Conservation (phyloP, 2,329 filamentous ascomycete species). For the Domatiomyces globalis region DNA sequence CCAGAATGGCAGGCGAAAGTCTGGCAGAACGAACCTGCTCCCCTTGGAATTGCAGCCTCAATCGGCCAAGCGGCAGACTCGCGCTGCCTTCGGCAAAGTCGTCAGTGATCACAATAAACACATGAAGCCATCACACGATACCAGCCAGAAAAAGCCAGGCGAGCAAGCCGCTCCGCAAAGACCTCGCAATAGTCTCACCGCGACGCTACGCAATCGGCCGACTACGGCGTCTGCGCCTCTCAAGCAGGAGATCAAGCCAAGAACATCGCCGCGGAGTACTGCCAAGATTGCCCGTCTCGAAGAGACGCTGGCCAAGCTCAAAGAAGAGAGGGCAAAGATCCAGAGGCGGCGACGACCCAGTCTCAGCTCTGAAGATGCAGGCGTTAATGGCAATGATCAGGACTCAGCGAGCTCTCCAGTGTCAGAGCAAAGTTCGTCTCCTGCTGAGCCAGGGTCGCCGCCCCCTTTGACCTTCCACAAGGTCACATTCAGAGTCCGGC, state of each 20-base stretch:
- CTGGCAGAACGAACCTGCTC: constrained; percentile 41
- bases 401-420: constrained; percentile 5
- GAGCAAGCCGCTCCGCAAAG: constrained; percentile 1
- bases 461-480: constrained; percentile 17
- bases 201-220: background rate
- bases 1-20: constrained; percentile 47
- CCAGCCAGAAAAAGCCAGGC: constrained; percentile 1
- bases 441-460: background rate
- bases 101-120: constrained; percentile 12
- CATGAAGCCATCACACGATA: constrained; percentile 19
- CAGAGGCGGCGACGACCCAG: background rate
- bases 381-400: constrained; percentile 3
- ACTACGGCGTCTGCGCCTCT: background rate
- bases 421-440: constrained; percentile 1
- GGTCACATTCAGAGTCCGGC: constrained; percentile 37
- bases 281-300: background rate
- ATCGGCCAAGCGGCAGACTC: constrained; percentile 34
- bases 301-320: background rate
- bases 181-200: background rate
- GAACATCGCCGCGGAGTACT: background rate
- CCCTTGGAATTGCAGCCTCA: constrained; percentile 35
- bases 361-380: background rate
- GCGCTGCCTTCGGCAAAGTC: constrained; percentile 23
- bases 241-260: constrained; percentile 1
- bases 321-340: background rate